Base-by-base conservation (phyloP, 2,329 filamentous ascomycete genomes). In the Corynespora cassiicola region DNA sequence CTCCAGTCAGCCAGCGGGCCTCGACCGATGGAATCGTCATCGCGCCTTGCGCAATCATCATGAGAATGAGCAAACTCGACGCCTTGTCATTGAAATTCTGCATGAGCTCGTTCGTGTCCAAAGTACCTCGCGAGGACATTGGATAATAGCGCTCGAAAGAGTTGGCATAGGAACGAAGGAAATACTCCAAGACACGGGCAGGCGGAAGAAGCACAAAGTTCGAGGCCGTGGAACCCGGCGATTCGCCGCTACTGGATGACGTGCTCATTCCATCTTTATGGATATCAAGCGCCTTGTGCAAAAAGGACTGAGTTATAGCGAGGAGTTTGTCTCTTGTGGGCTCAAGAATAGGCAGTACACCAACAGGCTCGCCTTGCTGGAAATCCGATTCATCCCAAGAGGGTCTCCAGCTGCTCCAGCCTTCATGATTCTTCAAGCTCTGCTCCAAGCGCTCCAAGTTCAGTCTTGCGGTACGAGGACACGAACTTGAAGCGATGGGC, bases 41-140 rank as follows among this genome's bases (percentile, higher is more conserved):
- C 7, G 85, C 84, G 11, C 85, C 85, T 53, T 86, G 83, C 1
- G 85, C 84, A 38, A 88, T 85, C 84, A 88, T 87, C 60, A 88
- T 77, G 15, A 88, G 71, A 1, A 88, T 77, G 9, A 88, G 70
- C 19, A 88, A 65, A 23, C 81, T 85, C 1, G 84, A 82, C 1
- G 83, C 80, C 49, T 83, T 80, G 53, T 84, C 84, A 54, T 84
- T 82, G 50, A 73, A 74, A 35, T 70, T 74, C 38, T 80, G 75
- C 59, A 88, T 77, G 66, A 87, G 75, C 58, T 84, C 80, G 48
- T 87, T 87, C 6, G 82, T 77, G 50, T 88, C 84, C 15, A 87
- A 70, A 11, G 76, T 73, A 4, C 82, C 81, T 3, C 78, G 74
- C 1, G 78, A 73, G 4, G 84, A 78, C 39, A 86, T 72, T 2